phyloP scores from a whole-genome alignment of 2,329 filamentous ascomycete genomes.

The Apiospora rasikravindrae region DNA sequence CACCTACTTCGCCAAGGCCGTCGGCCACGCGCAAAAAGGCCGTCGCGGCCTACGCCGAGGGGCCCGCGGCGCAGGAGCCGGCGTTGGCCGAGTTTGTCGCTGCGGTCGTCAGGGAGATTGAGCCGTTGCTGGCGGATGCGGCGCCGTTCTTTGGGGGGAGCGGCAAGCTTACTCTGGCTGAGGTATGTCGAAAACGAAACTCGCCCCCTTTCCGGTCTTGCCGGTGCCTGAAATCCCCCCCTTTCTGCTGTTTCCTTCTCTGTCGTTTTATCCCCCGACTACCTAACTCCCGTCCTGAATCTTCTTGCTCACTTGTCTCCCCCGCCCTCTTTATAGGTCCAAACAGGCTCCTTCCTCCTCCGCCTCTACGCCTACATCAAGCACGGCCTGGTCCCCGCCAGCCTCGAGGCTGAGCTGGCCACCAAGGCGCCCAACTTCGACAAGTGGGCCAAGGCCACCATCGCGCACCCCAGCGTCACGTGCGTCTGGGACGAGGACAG shows the following conservation, averaged over 20 bases:
- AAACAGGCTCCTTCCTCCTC: slow-evolving; percentile 23
- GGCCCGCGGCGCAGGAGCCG: not conserved
- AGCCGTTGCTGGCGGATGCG: slow-evolving; percentile 24
- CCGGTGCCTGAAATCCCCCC: too few species aligned
- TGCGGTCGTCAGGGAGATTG: slow-evolving; percentile 22
- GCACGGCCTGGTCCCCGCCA: slow-evolving; percentile 22
- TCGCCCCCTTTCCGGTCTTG: not conserved
- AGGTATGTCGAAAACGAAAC: not conserved
- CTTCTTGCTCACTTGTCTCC: not conserved
- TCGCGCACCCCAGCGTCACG: slow-evolving; percentile 20
- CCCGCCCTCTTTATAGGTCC: slow-evolving; percentile 5
- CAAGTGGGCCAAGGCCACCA: slow-evolving; percentile 23
- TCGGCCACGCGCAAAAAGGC: slow-evolving; percentile 10
- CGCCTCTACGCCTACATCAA: slow-evolving; percentile 22
- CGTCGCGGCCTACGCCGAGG: not conserved
- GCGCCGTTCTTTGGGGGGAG: slow-evolving; percentile 25
- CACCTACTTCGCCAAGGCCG: slow-evolving; percentile 24
- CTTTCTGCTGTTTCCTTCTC: too few species aligned
- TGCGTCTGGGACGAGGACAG: slow-evolving; percentile 22
- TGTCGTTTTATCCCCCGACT: too few species aligned
- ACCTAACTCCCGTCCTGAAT: too few species aligned
- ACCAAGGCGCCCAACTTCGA: slow-evolving; percentile 23
- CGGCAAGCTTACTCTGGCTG: slow-evolving; percentile 22
- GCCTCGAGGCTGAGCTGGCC: slow-evolving; percentile 15
- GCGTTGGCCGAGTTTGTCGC: not conserved